Conservation (phyloP, 352 stramenopile genomes). For the Pythium oligandrum region DNA sequence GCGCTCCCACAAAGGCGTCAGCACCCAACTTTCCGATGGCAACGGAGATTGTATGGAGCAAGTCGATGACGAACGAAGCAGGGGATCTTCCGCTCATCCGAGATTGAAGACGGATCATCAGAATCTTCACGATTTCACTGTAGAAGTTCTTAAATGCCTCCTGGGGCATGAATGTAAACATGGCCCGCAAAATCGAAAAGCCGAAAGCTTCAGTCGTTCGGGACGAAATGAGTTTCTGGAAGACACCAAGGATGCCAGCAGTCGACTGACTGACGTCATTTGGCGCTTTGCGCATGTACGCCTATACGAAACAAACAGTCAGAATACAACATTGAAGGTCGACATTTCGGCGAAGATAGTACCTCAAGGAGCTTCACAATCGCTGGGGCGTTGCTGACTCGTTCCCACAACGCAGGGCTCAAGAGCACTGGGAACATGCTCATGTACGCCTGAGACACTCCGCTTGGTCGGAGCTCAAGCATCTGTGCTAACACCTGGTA, state of each 20-base stretch:
- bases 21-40: slow-evolving; percentile 88
- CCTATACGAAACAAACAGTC: slow-evolving; percentile 26
- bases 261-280: slow-evolving; percentile 81
- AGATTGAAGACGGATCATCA: slow-evolving; percentile 93
- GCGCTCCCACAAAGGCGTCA: slow-evolving; percentile 59
- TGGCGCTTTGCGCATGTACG: slow-evolving; percentile 95
- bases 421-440: slow-evolving; percentile 94
- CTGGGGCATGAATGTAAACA: slow-evolving; percentile 87
- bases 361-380: slow-evolving; percentile 94
- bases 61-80: slow-evolving; percentile 74
- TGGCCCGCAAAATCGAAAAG: slow-evolving; percentile 90
- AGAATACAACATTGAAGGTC: not conserved
- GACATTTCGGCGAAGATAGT: not conserved
- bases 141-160: slow-evolving; percentile 74
- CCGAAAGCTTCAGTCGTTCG: slow-evolving; percentile 90
- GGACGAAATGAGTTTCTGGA: slow-evolving; percentile 96
- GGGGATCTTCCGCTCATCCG: slow-evolving; percentile 88
- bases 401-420: slow-evolving; percentile 93
- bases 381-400: slow-evolving; percentile 95
- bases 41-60: slow-evolving; percentile 88
- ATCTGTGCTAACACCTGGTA: slow-evolving; percentile 99
- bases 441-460: slow-evolving; percentile 91
- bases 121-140: slow-evolving; percentile 91
- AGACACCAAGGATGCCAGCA: slow-evolving; percentile 93
- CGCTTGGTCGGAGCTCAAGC: slow-evolving; percentile 90